These are phyloP conservation scores for Peronospora belbahrii DNA, from an alignment of 352 stramenopile species.

Conservation along the genomic window DNA sequence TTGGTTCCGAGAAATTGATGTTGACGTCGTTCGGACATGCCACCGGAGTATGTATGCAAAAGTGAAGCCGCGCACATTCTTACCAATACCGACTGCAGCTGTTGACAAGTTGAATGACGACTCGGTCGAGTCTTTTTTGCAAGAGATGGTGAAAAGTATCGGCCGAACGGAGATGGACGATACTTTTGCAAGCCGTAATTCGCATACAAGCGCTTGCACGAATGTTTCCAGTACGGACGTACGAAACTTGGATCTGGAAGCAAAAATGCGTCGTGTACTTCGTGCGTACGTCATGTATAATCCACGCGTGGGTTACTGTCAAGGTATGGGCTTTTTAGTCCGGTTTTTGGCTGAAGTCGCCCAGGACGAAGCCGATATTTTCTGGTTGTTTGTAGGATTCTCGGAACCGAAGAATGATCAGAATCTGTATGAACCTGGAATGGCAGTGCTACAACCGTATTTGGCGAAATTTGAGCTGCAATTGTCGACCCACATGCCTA, in stretches of 20 bases:
- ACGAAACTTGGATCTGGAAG: conserved; percentile 30
- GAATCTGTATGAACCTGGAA: conserved; percentile 73
- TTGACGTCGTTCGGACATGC: conserved; percentile 71
- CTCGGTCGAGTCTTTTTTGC: conserved; percentile 11
- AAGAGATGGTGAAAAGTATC: conserved; percentile 17
- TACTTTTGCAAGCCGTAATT: neutral
- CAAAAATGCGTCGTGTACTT: conserved; percentile 69
- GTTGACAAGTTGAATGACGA: conserved; percentile 8
- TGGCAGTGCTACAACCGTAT: conserved; percentile 57
- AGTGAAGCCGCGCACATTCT: neutral
- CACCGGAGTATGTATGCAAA: conserved; percentile 44
- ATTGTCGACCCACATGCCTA: conserved; percentile 59
- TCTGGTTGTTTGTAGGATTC: conserved; percentile 77
- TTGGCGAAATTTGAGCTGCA: conserved; percentile 59
- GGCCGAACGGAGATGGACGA: conserved; percentile 3
- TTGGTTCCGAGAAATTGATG: conserved; percentile 78
- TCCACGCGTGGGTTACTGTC: conserved; percentile 73
- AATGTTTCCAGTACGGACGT: neutral
- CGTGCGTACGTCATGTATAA: conserved; percentile 80
- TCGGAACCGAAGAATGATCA: conserved; percentile 63
- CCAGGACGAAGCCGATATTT: conserved; percentile 62
- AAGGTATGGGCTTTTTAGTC: conserved; percentile 86
- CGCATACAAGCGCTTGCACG: neutral
- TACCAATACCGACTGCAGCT: neutral
- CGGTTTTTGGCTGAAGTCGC: conserved; percentile 60